Percentiles rank a stretch among this genome's conserved stretches.
phyloP scores from a whole-genome alignment of 1,284 basidiomycete genomes.

The Volvariella surrecta region DNA sequence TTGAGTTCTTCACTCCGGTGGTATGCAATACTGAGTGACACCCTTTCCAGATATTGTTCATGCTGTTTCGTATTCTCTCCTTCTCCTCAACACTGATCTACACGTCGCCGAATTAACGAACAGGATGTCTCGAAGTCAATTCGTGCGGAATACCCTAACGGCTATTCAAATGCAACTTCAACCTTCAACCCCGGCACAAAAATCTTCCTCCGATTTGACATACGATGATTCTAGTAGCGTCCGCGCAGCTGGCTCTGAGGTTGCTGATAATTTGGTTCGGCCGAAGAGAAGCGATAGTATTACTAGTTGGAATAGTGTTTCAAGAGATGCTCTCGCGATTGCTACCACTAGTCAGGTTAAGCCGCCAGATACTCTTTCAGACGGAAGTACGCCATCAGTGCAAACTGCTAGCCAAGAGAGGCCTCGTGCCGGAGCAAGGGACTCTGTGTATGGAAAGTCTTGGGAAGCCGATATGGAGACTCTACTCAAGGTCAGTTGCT shows the following conservation, averaged over 20 bases:
- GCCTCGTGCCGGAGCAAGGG: conserved; percentile 15
- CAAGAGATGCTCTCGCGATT: conserved; percentile 42
- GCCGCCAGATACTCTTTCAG: conserved; percentile 20
- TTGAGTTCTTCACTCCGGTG: conserved; percentile 1
- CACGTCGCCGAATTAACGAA: conserved; percentile 87
- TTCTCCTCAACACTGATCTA: conserved; percentile 94
- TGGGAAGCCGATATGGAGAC: conserved; percentile 86
- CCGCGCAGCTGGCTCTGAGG: conserved; percentile 39
- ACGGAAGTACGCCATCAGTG: conserved; percentile 41
- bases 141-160: conserved; percentile 85
- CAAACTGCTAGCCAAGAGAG: conserved; percentile 32
- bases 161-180: conserved; percentile 75
- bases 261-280: conserved; percentile 38
- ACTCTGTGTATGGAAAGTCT: conserved; percentile 45
- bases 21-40: conserved; percentile 5
- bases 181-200: conserved; percentile 34
- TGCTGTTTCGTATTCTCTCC: conserved; percentile 85
- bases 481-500: conserved; percentile 62
- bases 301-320: conserved; percentile 74
- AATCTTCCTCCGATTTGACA: conserved; percentile 52
- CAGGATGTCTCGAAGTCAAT: conserved; percentile 92
- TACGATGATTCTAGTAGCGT: conserved; percentile 59
- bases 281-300: conserved; percentile 73
- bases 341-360: conserved; percentile 21
- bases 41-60: conserved; percentile 72